Conservation (phyloP, 768 basidiomycete genomes). For the Boletus rubescentipes region DNA sequence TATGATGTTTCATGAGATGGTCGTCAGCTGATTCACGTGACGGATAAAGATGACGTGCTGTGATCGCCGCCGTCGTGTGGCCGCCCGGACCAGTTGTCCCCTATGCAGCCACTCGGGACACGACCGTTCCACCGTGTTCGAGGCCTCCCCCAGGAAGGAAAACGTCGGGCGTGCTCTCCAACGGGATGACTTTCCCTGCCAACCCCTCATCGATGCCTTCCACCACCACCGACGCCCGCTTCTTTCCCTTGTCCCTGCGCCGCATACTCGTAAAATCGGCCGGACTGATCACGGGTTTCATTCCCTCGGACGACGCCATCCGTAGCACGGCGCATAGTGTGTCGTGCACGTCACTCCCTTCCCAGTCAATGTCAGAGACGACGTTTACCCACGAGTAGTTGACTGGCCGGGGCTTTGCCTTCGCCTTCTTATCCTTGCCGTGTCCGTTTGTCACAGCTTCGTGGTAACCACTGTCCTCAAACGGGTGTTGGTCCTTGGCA, state of each 20-base stretch:
- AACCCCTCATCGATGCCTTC: constrained; percentile 19
- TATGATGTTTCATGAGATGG: not conserved
- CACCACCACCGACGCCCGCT: constrained; percentile 9
- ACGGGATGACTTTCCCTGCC: constrained; percentile 33
- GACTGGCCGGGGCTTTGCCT: constrained; percentile 41
- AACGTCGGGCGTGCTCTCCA: constrained; percentile 34
- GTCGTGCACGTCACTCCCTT: constrained; percentile 71
- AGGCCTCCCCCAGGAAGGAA: constrained; percentile 30
- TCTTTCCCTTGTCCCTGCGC: constrained; percentile 31
- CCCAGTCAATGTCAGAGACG: constrained; percentile 80
- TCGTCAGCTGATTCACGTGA: not conserved
- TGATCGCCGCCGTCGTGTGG: not conserved
- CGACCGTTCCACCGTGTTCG: constrained; percentile 35
- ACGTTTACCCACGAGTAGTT: constrained; percentile 83
- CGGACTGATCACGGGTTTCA: constrained; percentile 28
- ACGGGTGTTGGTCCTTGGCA: constrained; percentile 28
- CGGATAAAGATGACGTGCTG: not conserved
- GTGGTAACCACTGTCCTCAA: constrained; percentile 27
- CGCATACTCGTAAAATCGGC: constrained; percentile 21
- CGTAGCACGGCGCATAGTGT: constrained; percentile 41
- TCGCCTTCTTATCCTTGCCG: constrained; percentile 33
- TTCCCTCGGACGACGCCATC: constrained; percentile 35
- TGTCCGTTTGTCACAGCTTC: constrained; percentile 18
- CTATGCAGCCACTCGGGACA: constrained; percentile 35
- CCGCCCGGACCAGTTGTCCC: not conserved